Percentiles rank a stretch among this genome's conserved stretches.
phyloP scores from a whole-genome alignment of 768 basidiomycete species.

The Panaeolus cyanescens region DNA sequence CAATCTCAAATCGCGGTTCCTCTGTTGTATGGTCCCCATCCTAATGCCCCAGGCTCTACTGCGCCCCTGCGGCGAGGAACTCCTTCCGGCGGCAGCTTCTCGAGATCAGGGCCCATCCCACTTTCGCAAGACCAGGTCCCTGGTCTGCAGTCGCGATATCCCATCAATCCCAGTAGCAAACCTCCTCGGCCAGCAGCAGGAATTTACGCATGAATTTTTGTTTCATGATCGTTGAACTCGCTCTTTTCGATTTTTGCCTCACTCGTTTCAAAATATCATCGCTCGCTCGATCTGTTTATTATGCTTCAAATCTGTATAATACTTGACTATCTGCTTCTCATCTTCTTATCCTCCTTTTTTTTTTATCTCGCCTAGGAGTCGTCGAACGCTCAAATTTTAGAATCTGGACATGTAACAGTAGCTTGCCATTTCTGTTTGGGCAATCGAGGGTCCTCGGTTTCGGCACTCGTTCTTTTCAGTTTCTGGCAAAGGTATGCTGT shows the following conservation, averaged over 20 bases:
- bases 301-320: neutral
- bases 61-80: slow-evolving; percentile 1
- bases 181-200: slow-evolving; percentile 8
- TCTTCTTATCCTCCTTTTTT: neutral
- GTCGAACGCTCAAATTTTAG: slow-evolving; percentile 3
- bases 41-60: neutral
- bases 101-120: slow-evolving; percentile 4
- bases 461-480: slow-evolving; percentile 4
- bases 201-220: slow-evolving; percentile 11
- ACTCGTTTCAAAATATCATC: neutral
- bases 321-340: neutral
- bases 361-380: neutral
- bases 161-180: slow-evolving; percentile 5
- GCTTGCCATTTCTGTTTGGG: slow-evolving; percentile 2
- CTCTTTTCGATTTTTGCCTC: slow-evolving; percentile 6
- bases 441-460: slow-evolving; percentile 3
- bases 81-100: slow-evolving; percentile 1
- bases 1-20: slow-evolving; percentile 2
- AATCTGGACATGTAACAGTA: neutral
- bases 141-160: slow-evolving; percentile 8
- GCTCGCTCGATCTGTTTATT: neutral
- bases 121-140: slow-evolving; percentile 2
- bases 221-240: slow-evolving; percentile 1
- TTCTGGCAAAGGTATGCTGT: neutral
- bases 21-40: neutral